Evolutionary conservation across 2,329 filamentous ascomycete genomes (phyloP), one percentile per base, ranked within the genome.

Genomic region (Alternaria brassicicola): DNA sequence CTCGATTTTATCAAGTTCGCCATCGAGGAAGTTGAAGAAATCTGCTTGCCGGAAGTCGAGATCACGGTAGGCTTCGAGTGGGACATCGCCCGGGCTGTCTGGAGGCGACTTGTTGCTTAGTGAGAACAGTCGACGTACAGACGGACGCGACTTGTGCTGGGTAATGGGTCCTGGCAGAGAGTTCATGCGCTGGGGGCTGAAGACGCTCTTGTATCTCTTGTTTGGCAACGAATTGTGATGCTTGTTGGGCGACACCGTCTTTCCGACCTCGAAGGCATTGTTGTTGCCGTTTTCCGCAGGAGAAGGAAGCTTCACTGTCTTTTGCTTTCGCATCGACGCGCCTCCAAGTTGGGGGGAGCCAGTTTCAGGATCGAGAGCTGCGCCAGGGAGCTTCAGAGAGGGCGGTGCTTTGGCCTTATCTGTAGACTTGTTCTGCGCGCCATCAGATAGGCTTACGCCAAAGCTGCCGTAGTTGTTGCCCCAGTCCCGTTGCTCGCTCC

Each of bases 1-100:
- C 73, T 99, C 93, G 10, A 99, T 92, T 78, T 98, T 99, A n/a
- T 88, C 84, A 13, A 99, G 81, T 78, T 99, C 90, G 9, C 81
- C 81, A 67, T 97, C 92, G 52, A 99, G 81, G 70, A 95, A 99
- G 0, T 82, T 79, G 75, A 93, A 94, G 73, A 99, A 98, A 13
- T 97, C 91, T n/a, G 84, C 85, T 75, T 96, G 89, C 17, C 88
- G 85, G 55, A 88, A 82, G 42, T 91, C 89, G 3, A 96, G 83
- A 36, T 91, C 84, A 39, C 87, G 84, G 48, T 84, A 82, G 2
- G 83, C 81, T 55, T 86, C 84, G 6, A 85, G 76, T 15, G 85
- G 83, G 4, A 84, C 78, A 64, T 84, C 83, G 50, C 72, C 72
- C 28, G 74, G 78, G 10, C 72, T 76, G 2, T 76, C 79, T 65